Evolutionary conservation across 257 asterid genomes (phyloP).

Genomic region (Buddleja alternifolia): DNA sequence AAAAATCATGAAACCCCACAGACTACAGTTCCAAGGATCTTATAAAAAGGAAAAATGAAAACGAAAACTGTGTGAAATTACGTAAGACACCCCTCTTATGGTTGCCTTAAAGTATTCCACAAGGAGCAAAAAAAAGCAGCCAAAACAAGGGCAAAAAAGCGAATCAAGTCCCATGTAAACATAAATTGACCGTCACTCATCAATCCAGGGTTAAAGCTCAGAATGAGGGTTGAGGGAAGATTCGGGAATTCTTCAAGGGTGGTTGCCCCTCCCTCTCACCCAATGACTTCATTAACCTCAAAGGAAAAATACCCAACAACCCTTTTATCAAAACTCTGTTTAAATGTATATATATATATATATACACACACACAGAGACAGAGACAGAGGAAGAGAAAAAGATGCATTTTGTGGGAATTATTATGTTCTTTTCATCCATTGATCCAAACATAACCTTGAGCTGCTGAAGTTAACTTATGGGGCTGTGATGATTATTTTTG

Average conservation of each 20-base stretch:
- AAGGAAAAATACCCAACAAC: neutral
- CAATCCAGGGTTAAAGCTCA: too few species aligned
- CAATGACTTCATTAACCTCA: conserved; percentile 1
- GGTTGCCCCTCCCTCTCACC: conserved; percentile 20
- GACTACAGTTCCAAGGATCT: too few species aligned
- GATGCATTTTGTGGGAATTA: neutral
- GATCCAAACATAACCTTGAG: conserved; percentile 8
- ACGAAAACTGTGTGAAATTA: too few species aligned
- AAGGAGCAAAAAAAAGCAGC: too few species aligned
- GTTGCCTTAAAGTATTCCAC: too few species aligned
- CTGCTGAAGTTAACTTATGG: conserved; percentile 13
- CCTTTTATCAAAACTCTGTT: neutral
- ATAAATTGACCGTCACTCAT: neutral
- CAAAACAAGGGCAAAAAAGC: neutral
- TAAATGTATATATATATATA: neutral
- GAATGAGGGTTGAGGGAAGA: conserved; percentile 1
- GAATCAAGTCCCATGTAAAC: neutral
- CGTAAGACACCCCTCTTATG: too few species aligned
- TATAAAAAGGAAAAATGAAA: too few species aligned
- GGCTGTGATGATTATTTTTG: conserved; percentile 2
- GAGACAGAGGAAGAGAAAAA: too few species aligned
- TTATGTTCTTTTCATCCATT: neutral
- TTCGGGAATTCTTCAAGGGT: conserved; percentile 12
- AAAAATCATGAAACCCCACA: too few species aligned
- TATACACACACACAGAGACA: too few species aligned